A percentile compares a stretch with the other conserved stretches of the same genome.
These are phyloP conservation scores for Ceratocystis cubensis DNA, from an alignment of 2,329 filamentous ascomycete genomes.

Conservation along the genomic window DNA sequence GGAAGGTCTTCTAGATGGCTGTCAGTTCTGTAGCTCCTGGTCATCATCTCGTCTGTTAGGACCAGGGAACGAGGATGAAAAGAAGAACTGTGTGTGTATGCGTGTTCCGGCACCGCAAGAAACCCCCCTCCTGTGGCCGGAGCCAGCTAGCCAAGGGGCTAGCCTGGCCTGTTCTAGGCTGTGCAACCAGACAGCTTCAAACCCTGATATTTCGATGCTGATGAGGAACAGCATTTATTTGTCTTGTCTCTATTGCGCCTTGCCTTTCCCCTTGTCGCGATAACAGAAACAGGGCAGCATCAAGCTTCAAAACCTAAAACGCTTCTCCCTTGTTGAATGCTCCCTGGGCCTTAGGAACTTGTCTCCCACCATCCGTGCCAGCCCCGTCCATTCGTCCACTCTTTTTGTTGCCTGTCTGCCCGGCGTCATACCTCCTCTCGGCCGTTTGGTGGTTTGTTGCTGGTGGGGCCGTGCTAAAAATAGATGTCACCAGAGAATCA, in stretches of 20 bases:
- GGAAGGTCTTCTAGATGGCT: constrained; percentile 8
- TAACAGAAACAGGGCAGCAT: background rate
- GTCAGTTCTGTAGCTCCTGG: background rate
- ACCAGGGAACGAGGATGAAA: background rate
- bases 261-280: background rate
- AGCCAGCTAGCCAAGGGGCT: background rate
- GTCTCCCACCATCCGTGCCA: background rate
- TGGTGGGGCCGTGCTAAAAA: background rate
- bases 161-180: background rate
- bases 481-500: background rate
- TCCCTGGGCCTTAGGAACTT: background rate
- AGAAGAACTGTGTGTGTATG: background rate
- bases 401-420: background rate
- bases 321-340: background rate
- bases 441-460: background rate
- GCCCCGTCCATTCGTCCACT: background rate
- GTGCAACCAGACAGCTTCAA: background rate
- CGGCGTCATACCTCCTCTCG: background rate
- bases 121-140: background rate
- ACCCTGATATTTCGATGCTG: background rate
- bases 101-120: background rate
- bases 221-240: too few species aligned
- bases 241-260: background rate
- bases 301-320: background rate
- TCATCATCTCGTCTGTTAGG: background rate